Percentiles rank a stretch among this genome's conserved stretches.
Evolutionary conservation across 352 stramenopile species (phyloP).

Genomic region (Phytopythium boreale): DNA sequence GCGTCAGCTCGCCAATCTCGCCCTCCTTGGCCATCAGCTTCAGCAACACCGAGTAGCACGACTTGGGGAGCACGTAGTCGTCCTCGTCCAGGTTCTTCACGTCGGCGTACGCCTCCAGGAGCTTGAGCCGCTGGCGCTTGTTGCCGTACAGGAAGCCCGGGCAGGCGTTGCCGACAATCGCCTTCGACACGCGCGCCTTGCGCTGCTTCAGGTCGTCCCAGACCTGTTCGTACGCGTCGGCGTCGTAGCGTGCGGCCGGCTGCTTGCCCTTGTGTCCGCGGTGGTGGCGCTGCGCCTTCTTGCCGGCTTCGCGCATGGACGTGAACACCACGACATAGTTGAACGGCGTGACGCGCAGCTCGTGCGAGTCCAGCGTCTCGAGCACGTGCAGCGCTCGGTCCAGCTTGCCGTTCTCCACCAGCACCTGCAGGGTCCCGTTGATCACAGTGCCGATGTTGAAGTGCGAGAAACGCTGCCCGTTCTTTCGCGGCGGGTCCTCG

Average conservation of each 20-base stretch:
- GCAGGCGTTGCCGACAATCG: slow-evolving; percentile 44
- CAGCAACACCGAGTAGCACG: slow-evolving; percentile 48
- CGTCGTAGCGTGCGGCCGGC: slow-evolving; percentile 33
- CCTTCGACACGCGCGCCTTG: slow-evolving; percentile 33
- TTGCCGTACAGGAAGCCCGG: slow-evolving; percentile 33
- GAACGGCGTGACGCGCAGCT: slow-evolving; percentile 21
- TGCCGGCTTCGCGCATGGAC: slow-evolving; percentile 38
- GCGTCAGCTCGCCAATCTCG: slow-evolving; percentile 26
- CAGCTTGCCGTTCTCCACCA: slow-evolving; percentile 42
- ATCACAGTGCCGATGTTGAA: slow-evolving; percentile 50
- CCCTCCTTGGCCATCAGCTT: slow-evolving; percentile 33
- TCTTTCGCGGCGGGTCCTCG: slow-evolving; percentile 11
- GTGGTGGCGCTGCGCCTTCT: slow-evolving; percentile 11
- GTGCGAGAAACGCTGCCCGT: slow-evolving; percentile 22
- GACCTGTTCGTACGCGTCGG: slow-evolving; percentile 32
- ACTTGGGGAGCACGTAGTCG: slow-evolving; percentile 38
- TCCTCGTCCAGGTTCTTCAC: slow-evolving; percentile 26
- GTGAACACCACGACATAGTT: slow-evolving; percentile 52
- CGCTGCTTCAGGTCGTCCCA: slow-evolving; percentile 38
- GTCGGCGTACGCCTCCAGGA: slow-evolving; percentile 52
- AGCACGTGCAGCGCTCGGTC: slow-evolving; percentile 29
- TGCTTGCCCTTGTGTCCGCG: slow-evolving; percentile 13
- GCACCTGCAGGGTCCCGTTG: slow-evolving; percentile 41
- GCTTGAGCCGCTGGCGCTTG: slow-evolving; percentile 52
- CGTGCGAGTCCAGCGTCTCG: slow-evolving; percentile 27